Conservation (phyloP, 2,329 filamentous ascomycete genomes). For the Xylariaceae sp. region DNA sequence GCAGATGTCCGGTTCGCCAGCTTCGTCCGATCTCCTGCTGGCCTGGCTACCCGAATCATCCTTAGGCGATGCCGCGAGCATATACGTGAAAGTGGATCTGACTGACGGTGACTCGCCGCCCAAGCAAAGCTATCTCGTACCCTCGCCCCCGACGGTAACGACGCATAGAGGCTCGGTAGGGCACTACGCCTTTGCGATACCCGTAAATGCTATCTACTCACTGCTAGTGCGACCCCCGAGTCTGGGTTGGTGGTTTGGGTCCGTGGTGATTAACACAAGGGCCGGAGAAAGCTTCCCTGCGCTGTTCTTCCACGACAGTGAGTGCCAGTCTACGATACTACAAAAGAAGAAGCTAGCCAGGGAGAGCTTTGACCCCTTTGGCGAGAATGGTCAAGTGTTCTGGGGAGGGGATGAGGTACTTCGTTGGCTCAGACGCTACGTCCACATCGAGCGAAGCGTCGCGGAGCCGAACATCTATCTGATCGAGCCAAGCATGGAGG, state of each 20-base stretch:
- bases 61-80: conserved; percentile 76
- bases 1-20: conserved; percentile 36
- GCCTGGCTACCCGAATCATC: conserved; percentile 91
- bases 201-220: conserved; percentile 84
- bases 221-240: conserved; percentile 86
- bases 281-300: conserved; percentile 91
- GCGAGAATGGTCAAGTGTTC: conserved; percentile 78
- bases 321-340: conserved; percentile 91
- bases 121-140: conserved; percentile 82
- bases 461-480: conserved; percentile 90
- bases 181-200: conserved; percentile 85
- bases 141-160: conserved; percentile 81
- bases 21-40: conserved; percentile 71
- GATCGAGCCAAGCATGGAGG: conserved; percentile 79
- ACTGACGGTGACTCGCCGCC: conserved; percentile 75
- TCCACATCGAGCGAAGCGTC: conserved; percentile 73
- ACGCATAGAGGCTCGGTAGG: conserved; percentile 66
- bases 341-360: conserved; percentile 82
- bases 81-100: conserved; percentile 94
- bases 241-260: conserved; percentile 97
- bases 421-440: conserved; percentile 81
- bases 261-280: conserved; percentile 84
- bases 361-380: conserved; percentile 87
- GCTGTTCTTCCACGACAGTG: conserved; percentile 94
- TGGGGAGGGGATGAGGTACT: conserved; percentile 97